Conservation (phyloP, 176 grass and related monocot genomes). For the Avena eriantha region DNA sequence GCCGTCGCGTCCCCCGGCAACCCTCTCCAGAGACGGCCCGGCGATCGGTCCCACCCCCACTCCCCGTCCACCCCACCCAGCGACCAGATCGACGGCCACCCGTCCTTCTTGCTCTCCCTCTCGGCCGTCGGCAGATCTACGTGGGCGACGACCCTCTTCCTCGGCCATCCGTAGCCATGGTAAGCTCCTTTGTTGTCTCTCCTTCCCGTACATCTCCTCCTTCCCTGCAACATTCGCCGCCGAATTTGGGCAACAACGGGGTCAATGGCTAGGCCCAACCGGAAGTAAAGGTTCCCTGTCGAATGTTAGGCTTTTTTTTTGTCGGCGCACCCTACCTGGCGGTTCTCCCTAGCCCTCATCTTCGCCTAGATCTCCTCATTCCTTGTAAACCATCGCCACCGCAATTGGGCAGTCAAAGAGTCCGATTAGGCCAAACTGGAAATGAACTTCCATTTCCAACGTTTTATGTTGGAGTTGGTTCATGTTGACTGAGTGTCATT, state of each 20-base stretch:
- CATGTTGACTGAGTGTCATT: not conserved
- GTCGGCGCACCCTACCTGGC: not conserved
- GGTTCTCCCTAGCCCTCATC: not conserved
- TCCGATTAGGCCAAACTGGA: not conserved
- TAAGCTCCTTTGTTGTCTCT: not conserved
- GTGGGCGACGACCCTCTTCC: not conserved
- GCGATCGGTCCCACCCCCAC: no score
- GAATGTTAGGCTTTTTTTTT: not conserved
- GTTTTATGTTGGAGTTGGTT: not conserved
- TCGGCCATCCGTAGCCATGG: not conserved
- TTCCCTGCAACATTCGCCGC: not conserved
- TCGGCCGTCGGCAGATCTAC: not conserved
- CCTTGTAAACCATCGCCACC: not conserved
- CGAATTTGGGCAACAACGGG: not conserved
- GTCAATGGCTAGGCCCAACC: not conserved
- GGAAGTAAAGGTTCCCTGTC: not conserved
- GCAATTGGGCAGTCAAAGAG: not conserved
- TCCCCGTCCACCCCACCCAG: not conserved
- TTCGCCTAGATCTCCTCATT: not conserved
- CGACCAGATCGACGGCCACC: not conserved
- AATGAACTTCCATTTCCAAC: not conserved
- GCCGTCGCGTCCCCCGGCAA: no score
- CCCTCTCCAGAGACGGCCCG: not conserved
- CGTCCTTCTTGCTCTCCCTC: not conserved
- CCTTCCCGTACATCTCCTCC: not conserved